These are phyloP conservation scores for Penicillium coprophilum DNA, from an alignment of 495 filamentous ascomycete genomes.

Conservation along the genomic window DNA sequence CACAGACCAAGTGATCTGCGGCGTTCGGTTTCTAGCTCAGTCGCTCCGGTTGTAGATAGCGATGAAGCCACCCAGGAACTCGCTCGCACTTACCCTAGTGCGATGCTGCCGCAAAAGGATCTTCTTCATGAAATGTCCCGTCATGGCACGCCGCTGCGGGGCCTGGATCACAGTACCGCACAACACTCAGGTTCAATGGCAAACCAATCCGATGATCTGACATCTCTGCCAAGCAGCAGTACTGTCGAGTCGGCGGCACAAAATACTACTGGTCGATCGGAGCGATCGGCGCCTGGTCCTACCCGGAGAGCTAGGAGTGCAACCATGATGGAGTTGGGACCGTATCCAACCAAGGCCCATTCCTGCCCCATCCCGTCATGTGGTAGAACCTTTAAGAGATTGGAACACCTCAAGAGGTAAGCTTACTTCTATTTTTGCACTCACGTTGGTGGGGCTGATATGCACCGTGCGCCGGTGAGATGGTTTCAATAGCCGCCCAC, in stretches of 20 bases:
- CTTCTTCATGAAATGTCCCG: conserved; percentile 78
- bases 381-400: conserved; percentile 94
- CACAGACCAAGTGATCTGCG: conserved; percentile 83
- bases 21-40: conserved; percentile 86
- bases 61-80: conserved; percentile 70
- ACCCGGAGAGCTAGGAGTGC: conserved; percentile 90
- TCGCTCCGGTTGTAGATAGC: conserved; percentile 76
- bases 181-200: conserved; percentile 62
- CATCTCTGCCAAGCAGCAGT: conserved; percentile 63
- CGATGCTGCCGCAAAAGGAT: conserved; percentile 72
- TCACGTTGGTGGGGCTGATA: conserved; percentile 18
- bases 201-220: conserved; percentile 66
- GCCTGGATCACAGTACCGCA: conserved; percentile 73
- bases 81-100: conserved; percentile 61
- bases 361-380: conserved; percentile 99
- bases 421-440: conserved; percentile 38
- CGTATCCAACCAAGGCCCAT: conserved; percentile 96
- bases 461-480: conserved; percentile 23
- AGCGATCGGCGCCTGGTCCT: conserved; percentile 67
- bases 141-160: conserved; percentile 81
- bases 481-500: conserved; percentile 59
- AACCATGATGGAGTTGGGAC: conserved; percentile 92
- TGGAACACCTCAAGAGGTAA: conserved; percentile 99
- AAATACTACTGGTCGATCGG: conserved; percentile 59
- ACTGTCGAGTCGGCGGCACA: conserved; percentile 55